These are phyloP conservation scores for Alternaria postmessia DNA, from an alignment of 2,329 filamentous ascomycete genomes.

Conservation along the genomic window DNA sequence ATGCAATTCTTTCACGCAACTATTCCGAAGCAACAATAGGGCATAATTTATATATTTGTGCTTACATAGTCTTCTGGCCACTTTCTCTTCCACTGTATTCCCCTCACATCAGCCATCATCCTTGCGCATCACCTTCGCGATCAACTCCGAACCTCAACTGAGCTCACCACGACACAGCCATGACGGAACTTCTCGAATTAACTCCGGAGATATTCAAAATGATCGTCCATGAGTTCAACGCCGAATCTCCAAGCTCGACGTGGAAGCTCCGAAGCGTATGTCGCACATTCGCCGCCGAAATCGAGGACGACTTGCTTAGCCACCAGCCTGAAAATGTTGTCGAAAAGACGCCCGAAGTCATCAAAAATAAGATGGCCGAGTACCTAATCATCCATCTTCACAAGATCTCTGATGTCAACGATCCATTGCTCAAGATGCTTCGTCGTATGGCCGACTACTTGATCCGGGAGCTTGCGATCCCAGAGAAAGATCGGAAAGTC, in stretches of 20 bases:
- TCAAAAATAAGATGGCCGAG: not conserved
- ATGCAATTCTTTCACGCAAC: not conserved
- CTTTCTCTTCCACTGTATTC: not conserved
- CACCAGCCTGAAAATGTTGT: not conserved
- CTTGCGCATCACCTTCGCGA: not conserved
- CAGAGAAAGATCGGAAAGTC: not conserved
- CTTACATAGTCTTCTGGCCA: not conserved
- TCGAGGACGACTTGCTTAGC: constrained; percentile 1
- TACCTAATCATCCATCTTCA: not conserved
- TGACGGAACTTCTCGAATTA: not conserved
- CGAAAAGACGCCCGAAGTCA: not conserved
- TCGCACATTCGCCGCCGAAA: not conserved
- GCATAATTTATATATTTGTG: not conserved
- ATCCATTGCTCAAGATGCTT: not conserved
- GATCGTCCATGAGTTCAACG: not conserved
- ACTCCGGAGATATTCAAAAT: not conserved
- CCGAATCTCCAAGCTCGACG: not conserved
- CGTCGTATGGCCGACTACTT: not conserved
- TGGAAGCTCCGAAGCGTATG: not conserved
- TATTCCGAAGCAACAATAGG: not conserved
- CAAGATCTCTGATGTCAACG: not conserved
- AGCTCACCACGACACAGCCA: not conserved
- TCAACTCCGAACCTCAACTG: not conserved
- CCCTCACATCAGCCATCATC: not conserved
- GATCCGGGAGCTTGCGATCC: not conserved